Evolutionary conservation across 2,329 filamentous ascomycete species (phyloP), one percentile per base, ranked within the genome.

Genomic region (Pseudomassariella vexata): DNA sequence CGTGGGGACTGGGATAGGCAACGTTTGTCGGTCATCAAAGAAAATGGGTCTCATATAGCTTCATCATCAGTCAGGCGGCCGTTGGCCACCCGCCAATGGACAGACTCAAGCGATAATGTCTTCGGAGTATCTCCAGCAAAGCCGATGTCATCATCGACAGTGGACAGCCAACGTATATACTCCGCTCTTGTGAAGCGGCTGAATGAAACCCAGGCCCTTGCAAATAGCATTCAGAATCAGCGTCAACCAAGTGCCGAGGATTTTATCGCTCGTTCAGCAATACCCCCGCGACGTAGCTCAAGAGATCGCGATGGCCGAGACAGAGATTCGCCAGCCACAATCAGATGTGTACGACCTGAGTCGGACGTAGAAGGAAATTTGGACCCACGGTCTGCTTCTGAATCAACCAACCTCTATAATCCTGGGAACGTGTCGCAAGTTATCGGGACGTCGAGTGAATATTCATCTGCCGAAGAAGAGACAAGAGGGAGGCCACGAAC

Each of bases 1-100:
- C 56, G 37, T 12, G 56, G 49, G 2, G 66, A 73, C 38, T 57
- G 69, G 63, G 63, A 74, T 37, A 53, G 62, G 12, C 70, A 81
- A 45, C 68, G 75, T 2, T 57, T 83, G n/a, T 79, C 77, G 2
- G 66, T 79, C 16, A 82, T 83, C 47, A 73, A 73, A 27, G 79
- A 82, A 49, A 65, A 65, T 36, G 66, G 66, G 1, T 51, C 54
- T 15, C 63, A 68, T 40, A 39, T 60, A 12, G 54, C 64, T 7
- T 65, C 65, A 5, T 55, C 59, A 7, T 59, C 62, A 2, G 46
- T 56, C 16, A 44, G 39, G 25, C 50, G 53, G 39, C 40, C 18
- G 35, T 49, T 9, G n/a, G n/a, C n/a, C n/a, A n/a, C n/a, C n/a
- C n/a, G n/a, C n/a, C n/a, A n/a, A n/a, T n/a, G n/a, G n/a, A n/a